Evolutionary conservation across 768 basidiomycete species (phyloP).

Genomic region (Tulasnella sp.): DNA sequence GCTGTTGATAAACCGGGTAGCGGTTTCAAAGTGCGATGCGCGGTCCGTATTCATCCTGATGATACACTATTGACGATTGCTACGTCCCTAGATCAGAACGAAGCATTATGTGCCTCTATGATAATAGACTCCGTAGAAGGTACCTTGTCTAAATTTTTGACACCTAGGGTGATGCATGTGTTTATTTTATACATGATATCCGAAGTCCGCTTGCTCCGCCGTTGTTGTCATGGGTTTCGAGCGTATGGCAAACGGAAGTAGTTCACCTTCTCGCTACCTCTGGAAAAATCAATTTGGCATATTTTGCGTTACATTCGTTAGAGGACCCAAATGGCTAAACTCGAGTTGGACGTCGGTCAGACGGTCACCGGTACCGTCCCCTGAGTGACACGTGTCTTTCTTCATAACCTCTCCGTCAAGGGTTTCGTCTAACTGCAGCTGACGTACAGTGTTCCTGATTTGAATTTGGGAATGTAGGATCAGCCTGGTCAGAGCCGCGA

Average conservation of each 20-base stretch:
- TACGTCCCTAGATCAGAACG: constrained; percentile 5
- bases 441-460: neutral
- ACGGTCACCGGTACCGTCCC: constrained; percentile 10
- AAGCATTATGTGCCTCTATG: neutral
- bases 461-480: neutral
- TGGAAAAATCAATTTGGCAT: neutral
- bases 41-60: too few relatives aligned
- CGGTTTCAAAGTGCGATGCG: too few relatives aligned
- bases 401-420: constrained; percentile 6
- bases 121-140: neutral
- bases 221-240: neutral
- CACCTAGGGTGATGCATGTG: neutral
- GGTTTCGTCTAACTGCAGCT: neutral
- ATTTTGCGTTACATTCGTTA: neutral
- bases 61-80: neutral
- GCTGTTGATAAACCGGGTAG: too few relatives aligned
- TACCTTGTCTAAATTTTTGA: neutral
- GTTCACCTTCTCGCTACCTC: neutral
- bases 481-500: neutral
- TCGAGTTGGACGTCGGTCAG: neutral
- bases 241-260: constrained; percentile 17
- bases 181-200: constrained; percentile 13
- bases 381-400: neutral
- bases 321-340: constrained; percentile 20
- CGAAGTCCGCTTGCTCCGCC: neutral